A percentile compares a stretch with the other conserved stretches of the same genome.
These are phyloP conservation scores for Aspergillus felis DNA, from an alignment of 2,329 filamentous ascomycete species.

Conservation along the genomic window DNA sequence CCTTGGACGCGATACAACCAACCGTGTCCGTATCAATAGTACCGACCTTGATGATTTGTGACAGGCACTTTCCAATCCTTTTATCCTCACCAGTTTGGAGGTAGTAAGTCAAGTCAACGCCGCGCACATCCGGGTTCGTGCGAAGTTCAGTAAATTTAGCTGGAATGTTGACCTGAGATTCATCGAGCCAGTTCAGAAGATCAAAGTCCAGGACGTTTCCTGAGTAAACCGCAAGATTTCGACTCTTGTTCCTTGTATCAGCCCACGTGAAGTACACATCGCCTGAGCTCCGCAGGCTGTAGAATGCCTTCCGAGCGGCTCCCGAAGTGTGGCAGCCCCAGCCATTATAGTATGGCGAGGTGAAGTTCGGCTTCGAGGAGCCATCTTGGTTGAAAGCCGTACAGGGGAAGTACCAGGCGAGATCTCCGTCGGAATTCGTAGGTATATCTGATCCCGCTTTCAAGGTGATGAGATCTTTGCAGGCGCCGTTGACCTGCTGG, in stretches of 20 bases:
- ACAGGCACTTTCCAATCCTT: constrained; percentile 77
- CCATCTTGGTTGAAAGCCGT: constrained; percentile 90
- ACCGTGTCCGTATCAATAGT: constrained; percentile 94
- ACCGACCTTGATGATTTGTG: constrained; percentile 92
- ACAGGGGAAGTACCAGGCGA: constrained; percentile 98
- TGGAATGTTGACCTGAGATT: constrained; percentile 70
- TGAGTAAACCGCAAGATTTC: constrained; percentile 91
- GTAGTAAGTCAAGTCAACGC: constrained; percentile 82
- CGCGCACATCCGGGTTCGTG: constrained; percentile 66
- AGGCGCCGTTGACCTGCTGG: constrained; percentile 96
- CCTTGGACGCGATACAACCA: constrained; percentile 94
- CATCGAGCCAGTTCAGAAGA: constrained; percentile 86
- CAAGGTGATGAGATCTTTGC: constrained; percentile 81
- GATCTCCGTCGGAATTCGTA: constrained; percentile 64
- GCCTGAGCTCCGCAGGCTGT: constrained; percentile 65
- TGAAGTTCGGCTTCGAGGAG: constrained; percentile 70
- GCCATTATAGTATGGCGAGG: constrained; percentile 71
- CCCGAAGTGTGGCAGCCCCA: constrained; percentile 83
- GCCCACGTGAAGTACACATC: constrained; percentile 97
- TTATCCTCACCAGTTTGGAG: constrained; percentile 79
- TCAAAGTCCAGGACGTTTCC: constrained; percentile 89
- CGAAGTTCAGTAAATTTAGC: constrained; percentile 74
- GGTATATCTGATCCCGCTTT: constrained; percentile 72
- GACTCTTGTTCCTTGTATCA: constrained; percentile 80
- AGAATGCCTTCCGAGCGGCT: constrained; percentile 68